Evolutionary conservation across 495 filamentous ascomycete genomes (phyloP), one percentile per base, ranked within the genome.

Genomic region (Xylaria curta): DNA sequence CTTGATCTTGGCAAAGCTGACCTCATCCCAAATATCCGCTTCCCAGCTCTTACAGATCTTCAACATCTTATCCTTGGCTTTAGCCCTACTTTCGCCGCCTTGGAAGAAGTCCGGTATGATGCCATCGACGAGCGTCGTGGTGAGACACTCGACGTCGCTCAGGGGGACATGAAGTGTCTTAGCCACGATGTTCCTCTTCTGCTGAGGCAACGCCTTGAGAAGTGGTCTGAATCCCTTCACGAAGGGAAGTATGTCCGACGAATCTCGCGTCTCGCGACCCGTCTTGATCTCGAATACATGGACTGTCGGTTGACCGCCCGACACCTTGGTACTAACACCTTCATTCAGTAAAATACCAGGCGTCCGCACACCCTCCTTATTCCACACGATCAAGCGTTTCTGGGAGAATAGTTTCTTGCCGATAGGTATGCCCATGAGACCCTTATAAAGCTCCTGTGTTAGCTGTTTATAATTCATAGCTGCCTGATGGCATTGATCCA

Each of bases 171-270:
- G 89, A 46, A 83, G 76, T 7, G 87, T 80, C 73, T 91, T 92
- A n/a, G 89, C 83, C 6, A 81, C 78, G 82, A 97, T 91, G 10
- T 92, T 85, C 54, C 82, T 87, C 78, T 80, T 83, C 12, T 71
- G 69, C 56, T 85, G 82, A 12, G 92, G 92, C 0, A 95, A 80
- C 10, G 83, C 77, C 8, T 87, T 85, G 72, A 94, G 87, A 59
- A 88, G 79, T 46, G 81, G 78, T 13, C 91, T 84, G 81, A 94
- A 92, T 19, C 76, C 78, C 10, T 91, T 87, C 2, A 96, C 79
- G 78, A 93, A 97, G 8, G 94, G 94, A 26, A 97, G 83, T 62
- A 95, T 80, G 73, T 97, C 93, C 10, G 90, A 90, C 44, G 92
- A 87, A 75, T 94, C 87, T n/a, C 93, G 87, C 56, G 86, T 87